Conservation (phyloP, 1,284 basidiomycete genomes). For the Rhodotorula sp. region DNA sequence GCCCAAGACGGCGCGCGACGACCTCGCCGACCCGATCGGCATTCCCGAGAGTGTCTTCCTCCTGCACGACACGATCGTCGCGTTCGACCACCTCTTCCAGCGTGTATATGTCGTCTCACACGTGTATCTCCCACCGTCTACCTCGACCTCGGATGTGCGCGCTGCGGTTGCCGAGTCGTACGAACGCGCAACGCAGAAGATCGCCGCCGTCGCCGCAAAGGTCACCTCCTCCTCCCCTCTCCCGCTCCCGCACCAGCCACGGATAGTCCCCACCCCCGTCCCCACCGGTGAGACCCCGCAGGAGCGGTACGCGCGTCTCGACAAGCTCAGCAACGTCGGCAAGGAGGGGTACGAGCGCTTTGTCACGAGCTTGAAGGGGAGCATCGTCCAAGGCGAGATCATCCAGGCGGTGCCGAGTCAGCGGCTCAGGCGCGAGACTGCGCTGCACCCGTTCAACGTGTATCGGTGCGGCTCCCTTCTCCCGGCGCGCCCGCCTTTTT, state of each 20-base stretch:
- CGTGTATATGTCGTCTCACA: constrained; percentile 94
- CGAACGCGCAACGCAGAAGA: constrained; percentile 75
- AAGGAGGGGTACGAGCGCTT: constrained; percentile 89
- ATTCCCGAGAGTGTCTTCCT: constrained; percentile 97
- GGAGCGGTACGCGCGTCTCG: constrained; percentile 9
- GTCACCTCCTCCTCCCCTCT: constrained; percentile 59
- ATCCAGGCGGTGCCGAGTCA: constrained; percentile 99
- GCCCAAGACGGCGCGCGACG: constrained; percentile 71
- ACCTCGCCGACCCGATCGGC: constrained; percentile 69
- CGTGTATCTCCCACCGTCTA: constrained; percentile 72
- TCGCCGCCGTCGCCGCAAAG: constrained; percentile 69
- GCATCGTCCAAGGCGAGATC: constrained; percentile 94
- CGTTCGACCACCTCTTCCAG: constrained; percentile 97
- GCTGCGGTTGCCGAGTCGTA: constrained; percentile 63
- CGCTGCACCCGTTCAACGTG: constrained; percentile 94
- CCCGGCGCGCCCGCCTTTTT: no score
- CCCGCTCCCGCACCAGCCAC: constrained; percentile 59
- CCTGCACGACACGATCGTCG: constrained; percentile 89
- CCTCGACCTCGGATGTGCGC: constrained; percentile 46
- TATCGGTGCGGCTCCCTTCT: constrained; percentile 42
- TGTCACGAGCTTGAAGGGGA: constrained; percentile 88
- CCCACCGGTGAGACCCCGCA: constrained; percentile 2
- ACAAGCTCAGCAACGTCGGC: constrained; percentile 76
- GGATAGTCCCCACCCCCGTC: constrained; percentile 61
- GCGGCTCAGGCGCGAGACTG: constrained; percentile 77